Percentiles rank a stretch among this genome's conserved stretches.
Conservation (phyloP, 2,329 filamentous ascomycete genomes). For the Nigrograna mackinnonii region DNA sequence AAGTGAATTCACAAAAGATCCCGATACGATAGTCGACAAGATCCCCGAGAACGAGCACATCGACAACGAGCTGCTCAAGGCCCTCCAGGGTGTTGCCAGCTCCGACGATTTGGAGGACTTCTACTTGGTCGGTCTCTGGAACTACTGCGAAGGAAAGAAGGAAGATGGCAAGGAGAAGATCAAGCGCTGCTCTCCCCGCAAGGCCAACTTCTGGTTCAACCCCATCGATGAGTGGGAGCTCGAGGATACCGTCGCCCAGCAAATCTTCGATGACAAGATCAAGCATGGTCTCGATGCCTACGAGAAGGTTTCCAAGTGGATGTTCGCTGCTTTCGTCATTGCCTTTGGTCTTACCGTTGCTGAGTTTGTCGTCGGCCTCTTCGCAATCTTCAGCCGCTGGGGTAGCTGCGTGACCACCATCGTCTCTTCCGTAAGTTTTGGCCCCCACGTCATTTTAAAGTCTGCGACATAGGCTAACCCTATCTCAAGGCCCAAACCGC, state of each 20-base stretch:
- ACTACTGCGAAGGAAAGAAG: constrained; percentile 74
- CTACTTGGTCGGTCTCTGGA: constrained; percentile 85
- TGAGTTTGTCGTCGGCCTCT: constrained; percentile 77
- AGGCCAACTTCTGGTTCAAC: constrained; percentile 77
- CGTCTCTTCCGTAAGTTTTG: constrained; percentile 64
- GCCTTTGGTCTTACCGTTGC: constrained; percentile 70
- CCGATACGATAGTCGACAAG: constrained; percentile 39
- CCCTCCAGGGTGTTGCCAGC: constrained; percentile 42
- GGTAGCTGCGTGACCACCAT: constrained; percentile 84
- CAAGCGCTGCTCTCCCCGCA: constrained; percentile 68
- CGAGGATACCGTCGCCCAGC: constrained; percentile 54
- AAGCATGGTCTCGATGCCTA: constrained; percentile 72
- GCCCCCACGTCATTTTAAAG: constrained; percentile 39
- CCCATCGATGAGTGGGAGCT: constrained; percentile 69
- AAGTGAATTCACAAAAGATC: constrained; percentile 58
- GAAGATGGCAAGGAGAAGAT: constrained; percentile 54
- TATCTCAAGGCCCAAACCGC: constrained; percentile 51
- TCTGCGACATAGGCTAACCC: constrained; percentile 13
- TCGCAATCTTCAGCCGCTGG: constrained; percentile 80
- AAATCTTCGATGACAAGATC: constrained; percentile 67
- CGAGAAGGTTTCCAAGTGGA: constrained; percentile 75
- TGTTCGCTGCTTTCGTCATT: constrained; percentile 78
- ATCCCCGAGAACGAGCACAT: constrained; percentile 29
- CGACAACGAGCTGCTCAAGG: constrained; percentile 42
- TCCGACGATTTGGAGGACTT: constrained; percentile 64